phyloP scores from a whole-genome alignment of 1,284 basidiomycete species.

The Inonotus obliquus region DNA sequence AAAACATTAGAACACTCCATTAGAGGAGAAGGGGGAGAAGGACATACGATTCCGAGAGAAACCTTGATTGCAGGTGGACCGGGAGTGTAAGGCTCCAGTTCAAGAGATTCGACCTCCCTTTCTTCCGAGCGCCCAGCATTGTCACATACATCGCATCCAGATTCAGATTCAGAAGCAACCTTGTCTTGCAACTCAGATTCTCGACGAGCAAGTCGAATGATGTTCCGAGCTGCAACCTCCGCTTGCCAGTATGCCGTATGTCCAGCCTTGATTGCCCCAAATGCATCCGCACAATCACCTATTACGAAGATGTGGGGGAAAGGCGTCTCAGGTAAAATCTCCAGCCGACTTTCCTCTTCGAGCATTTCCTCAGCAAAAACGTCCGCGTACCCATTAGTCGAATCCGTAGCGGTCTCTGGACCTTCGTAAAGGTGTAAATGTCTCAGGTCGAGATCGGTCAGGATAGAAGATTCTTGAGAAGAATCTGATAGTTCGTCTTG shows the following conservation, averaged over 20 bases:
- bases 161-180: slow-evolving; percentile 1
- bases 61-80: slow-evolving; percentile 67
- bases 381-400: neutral
- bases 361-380: neutral
- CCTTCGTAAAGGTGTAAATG: neutral
- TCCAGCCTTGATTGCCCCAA: slow-evolving; percentile 65
- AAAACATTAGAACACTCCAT: neutral
- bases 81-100: slow-evolving; percentile 52
- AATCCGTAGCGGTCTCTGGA: neutral
- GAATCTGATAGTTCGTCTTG: slow-evolving; percentile 2
- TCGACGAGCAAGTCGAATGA: slow-evolving; percentile 41
- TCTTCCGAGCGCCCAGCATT: slow-evolving; percentile 16
- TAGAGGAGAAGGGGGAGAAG: neutral
- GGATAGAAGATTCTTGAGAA: neutral
- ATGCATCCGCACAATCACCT: slow-evolving; percentile 68
- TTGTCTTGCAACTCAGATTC: slow-evolving; percentile 30
- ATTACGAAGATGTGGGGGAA: slow-evolving; percentile 62
- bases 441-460: neutral
- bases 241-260: slow-evolving; percentile 66
- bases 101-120: slow-evolving; percentile 19
- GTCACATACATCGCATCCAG: neutral
- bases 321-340: slow-evolving; percentile 28
- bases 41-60: slow-evolving; percentile 54
- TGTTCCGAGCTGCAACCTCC: slow-evolving; percentile 50
- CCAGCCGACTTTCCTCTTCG: slow-evolving; percentile 23